phyloP scores from a whole-genome alignment of 2,329 filamentous ascomycete genomes.

The Cladosporium halotolerans region DNA sequence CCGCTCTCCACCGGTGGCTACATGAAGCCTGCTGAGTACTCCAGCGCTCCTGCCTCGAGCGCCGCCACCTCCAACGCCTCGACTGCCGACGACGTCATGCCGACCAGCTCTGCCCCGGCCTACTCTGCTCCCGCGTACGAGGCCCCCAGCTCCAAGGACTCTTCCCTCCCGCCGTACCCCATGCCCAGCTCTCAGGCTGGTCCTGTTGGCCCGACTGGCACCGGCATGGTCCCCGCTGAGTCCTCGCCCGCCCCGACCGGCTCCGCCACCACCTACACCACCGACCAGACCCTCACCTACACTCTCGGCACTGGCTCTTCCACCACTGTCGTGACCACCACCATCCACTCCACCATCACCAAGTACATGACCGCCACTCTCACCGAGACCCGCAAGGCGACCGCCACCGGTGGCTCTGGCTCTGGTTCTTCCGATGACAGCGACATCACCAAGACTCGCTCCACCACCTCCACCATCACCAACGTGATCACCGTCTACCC shows the following conservation, averaged over 20 bases:
- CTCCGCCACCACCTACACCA: constrained; percentile 22
- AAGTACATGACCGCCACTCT: constrained; percentile 25
- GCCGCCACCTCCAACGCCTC: background rate
- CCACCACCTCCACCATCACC: constrained; percentile 29
- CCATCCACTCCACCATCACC: constrained; percentile 30
- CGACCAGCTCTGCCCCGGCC: constrained; percentile 6
- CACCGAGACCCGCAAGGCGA: constrained; percentile 19
- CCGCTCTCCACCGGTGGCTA: background rate
- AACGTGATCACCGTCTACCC: constrained; percentile 31
- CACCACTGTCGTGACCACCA: constrained; percentile 30
- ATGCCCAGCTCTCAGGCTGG: constrained; percentile 13
- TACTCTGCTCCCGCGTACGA: constrained; percentile 9
- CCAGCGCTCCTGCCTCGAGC: background rate
- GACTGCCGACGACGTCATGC: background rate
- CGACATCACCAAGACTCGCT: constrained; percentile 20
- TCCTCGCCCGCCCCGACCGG: constrained; percentile 11
- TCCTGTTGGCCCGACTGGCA: constrained; percentile 12
- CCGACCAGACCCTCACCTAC: constrained; percentile 30
- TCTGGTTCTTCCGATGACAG: constrained; percentile 5
- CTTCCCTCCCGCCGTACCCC: constrained; percentile 16
- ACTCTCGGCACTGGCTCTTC: constrained; percentile 30
- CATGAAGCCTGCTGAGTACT: background rate
- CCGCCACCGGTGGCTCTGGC: constrained; percentile 6
- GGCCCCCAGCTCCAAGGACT: constrained; percentile 12
- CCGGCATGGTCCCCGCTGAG: constrained; percentile 12